Conservation (phyloP, 352 stramenopile species). For the Phytopythium montanum region DNA sequence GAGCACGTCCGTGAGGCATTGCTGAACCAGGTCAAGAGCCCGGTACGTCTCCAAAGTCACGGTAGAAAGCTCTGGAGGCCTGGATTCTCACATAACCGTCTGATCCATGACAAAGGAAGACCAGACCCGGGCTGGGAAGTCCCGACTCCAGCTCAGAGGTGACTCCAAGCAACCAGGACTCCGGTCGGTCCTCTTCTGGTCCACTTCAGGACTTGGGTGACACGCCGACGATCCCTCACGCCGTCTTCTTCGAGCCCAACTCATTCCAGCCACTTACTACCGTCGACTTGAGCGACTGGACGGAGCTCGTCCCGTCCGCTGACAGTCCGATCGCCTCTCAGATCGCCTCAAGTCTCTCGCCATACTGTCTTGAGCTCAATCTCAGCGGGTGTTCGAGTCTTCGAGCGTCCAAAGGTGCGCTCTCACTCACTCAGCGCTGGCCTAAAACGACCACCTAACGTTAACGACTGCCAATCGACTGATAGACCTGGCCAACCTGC, state of each 20-base stretch:
- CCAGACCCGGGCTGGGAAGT: not conserved
- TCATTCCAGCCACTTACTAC: constrained; percentile 31
- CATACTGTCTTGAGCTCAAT: constrained; percentile 37
- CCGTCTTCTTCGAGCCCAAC: constrained; percentile 55
- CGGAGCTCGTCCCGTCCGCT: constrained; percentile 23
- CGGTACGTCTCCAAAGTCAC: constrained; percentile 13
- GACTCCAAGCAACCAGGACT: constrained; percentile 35
- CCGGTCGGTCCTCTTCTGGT: constrained; percentile 10
- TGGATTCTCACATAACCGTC: not conserved
- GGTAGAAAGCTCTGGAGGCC: not conserved
- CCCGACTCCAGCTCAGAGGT: not conserved
- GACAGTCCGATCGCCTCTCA: constrained; percentile 21
- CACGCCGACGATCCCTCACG: constrained; percentile 23
- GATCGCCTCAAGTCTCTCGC: constrained; percentile 41
- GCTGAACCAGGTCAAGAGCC: constrained; percentile 32
- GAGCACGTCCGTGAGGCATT: constrained; percentile 41
- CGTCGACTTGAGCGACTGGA: constrained; percentile 57
- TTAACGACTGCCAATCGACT: not conserved
- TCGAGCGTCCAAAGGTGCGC: constrained; percentile 26
- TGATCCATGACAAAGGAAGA: constrained; percentile 14
- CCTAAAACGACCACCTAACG: not conserved
- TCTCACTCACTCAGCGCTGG: not conserved
- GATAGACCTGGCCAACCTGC: constrained; percentile 31
- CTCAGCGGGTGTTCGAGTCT: constrained; percentile 33
- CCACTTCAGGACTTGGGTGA: not conserved